These are phyloP conservation scores for Claviceps arundinis DNA, from an alignment of 2,329 filamentous ascomycete species.

Conservation along the genomic window DNA sequence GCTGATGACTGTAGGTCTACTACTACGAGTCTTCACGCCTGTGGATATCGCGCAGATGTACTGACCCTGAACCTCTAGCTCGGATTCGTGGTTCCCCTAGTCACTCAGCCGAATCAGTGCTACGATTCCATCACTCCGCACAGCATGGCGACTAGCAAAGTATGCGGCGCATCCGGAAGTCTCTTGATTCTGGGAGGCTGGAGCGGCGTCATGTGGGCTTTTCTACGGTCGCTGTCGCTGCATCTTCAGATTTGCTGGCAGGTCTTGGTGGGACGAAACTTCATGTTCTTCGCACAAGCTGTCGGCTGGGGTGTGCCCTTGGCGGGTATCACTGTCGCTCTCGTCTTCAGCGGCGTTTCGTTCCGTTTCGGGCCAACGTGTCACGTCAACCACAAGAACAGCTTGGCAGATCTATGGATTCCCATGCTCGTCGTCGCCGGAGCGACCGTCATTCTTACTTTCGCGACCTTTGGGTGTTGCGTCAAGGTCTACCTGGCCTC, in stretches of 20 bases:
- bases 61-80: slow-evolving; percentile 38
- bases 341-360: slow-evolving; percentile 81
- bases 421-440: slow-evolving; percentile 70
- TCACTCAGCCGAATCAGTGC: slow-evolving; percentile 66
- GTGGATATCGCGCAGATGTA: background rate
- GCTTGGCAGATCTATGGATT: slow-evolving; percentile 78
- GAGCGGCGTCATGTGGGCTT: slow-evolving; percentile 77
- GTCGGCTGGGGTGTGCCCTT: slow-evolving; percentile 76
- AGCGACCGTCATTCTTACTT: slow-evolving; percentile 64
- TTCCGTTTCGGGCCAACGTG: slow-evolving; percentile 87
- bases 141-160: slow-evolving; percentile 69
- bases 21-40: background rate
- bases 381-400: slow-evolving; percentile 84
- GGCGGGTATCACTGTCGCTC: slow-evolving; percentile 59
- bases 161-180: slow-evolving; percentile 79
- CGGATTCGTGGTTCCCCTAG: slow-evolving; percentile 82
- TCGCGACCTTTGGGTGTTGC: slow-evolving; percentile 81
- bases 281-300: slow-evolving; percentile 74
- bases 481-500: slow-evolving; percentile 88
- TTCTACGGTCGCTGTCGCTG: slow-evolving; percentile 77
- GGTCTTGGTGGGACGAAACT: slow-evolving; percentile 70
- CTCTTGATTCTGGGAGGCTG: slow-evolving; percentile 80
- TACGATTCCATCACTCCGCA: slow-evolving; percentile 85
- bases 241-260: slow-evolving; percentile 99
- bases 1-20: slow-evolving; percentile 58